phyloP scores from a whole-genome alignment of 306 rosid genomes.

The Macrotyloma uniflorum region DNA sequence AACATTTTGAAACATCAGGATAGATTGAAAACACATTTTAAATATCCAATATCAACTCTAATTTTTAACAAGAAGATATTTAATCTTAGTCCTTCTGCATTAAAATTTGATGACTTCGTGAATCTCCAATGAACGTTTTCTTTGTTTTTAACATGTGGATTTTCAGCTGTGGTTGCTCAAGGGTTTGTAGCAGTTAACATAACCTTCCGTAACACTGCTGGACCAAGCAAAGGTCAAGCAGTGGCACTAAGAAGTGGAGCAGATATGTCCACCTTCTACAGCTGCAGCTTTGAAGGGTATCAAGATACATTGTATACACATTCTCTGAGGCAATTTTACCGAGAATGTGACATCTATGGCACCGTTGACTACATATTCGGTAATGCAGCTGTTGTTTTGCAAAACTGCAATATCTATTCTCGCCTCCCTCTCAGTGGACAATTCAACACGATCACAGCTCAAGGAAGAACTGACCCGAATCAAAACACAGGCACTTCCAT shows the following conservation, averaged over 20 bases:
- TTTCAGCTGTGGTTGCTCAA: constrained; percentile 69
- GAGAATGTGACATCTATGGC: constrained; percentile 59
- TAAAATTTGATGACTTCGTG: too few relatives aligned
- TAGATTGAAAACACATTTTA: neutral
- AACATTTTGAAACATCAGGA: neutral
- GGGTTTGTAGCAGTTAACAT: constrained; percentile 67
- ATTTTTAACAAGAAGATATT: too few relatives aligned
- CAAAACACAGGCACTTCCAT: constrained; percentile 53
- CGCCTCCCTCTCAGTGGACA: constrained; percentile 46
- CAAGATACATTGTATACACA: constrained; percentile 58
- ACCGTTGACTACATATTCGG: constrained; percentile 62
- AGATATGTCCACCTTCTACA: constrained; percentile 48
- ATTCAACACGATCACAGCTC: constrained; percentile 58
- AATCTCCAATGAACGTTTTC: neutral
- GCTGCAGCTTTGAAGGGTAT: constrained; percentile 62
- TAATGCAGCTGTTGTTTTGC: constrained; percentile 48
- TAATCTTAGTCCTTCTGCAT: too few relatives aligned
- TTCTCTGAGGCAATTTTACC: constrained; percentile 54
- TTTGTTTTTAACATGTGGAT: neutral
- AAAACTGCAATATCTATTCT: constrained; percentile 55
- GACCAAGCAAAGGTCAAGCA: constrained; percentile 55
- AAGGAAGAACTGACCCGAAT: constrained; percentile 55
- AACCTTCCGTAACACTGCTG: constrained; percentile 53
- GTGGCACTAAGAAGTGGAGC: constrained; percentile 58
- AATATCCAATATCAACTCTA: neutral